Conservation (phyloP, 2,329 filamentous ascomycete species). For the Pyrenochaeta sp. region DNA sequence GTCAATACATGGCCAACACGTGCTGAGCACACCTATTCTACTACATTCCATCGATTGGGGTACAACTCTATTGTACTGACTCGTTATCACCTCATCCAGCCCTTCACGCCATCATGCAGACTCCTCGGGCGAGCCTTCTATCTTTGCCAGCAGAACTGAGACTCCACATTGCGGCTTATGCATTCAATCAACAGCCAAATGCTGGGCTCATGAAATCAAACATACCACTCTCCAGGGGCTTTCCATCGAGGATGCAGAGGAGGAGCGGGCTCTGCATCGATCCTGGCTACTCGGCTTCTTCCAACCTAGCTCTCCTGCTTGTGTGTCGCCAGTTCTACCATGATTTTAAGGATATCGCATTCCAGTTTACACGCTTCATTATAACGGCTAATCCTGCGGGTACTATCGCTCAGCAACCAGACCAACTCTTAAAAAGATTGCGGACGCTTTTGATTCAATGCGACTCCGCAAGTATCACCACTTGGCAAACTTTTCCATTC, state of each 20-base stretch:
- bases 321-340: conserved; percentile 48
- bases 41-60: too few relatives aligned
- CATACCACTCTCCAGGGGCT: too few relatives aligned
- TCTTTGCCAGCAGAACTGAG: conserved; percentile 48
- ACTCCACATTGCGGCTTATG: conserved; percentile 39
- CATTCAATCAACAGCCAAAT: conserved; percentile 30
- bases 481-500: conserved; percentile 45
- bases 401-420: conserved; percentile 30
- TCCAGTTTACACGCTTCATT: conserved; percentile 46
- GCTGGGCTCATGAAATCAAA: conserved; percentile 27
- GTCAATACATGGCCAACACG: too few relatives aligned
- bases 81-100: too few relatives aligned
- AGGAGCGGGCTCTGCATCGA: not conserved
- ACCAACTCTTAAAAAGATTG: conserved; percentile 28
- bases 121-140: conserved; percentile 21
- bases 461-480: conserved; percentile 31
- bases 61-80: too few relatives aligned
- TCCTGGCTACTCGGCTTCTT: conserved; percentile 18
- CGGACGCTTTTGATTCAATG: conserved; percentile 41
- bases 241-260: too few relatives aligned
- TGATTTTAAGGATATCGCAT: conserved; percentile 47
- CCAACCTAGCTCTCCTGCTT: conserved; percentile 42
- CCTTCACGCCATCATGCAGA: too few relatives aligned
- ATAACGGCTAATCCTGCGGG: conserved; percentile 16
- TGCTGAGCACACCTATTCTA: too few relatives aligned